Percentiles rank a stretch among this genome's conserved stretches.
phyloP scores from a whole-genome alignment of 1,139 yeast genomes.

The Yamadazyma buinensis region DNA sequence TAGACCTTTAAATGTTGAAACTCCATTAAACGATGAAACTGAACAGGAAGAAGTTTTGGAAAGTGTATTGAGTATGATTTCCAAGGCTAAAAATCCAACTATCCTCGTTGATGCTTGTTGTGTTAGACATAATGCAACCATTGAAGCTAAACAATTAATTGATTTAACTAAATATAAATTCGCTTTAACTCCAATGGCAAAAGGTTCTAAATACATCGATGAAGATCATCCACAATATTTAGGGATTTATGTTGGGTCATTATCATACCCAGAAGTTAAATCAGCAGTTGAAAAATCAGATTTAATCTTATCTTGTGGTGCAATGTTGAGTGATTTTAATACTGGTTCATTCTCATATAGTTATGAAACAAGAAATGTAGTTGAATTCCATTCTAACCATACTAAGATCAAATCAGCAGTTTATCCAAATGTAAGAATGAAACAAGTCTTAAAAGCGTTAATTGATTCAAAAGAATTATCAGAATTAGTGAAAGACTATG shows the following conservation, averaged over 20 bases:
- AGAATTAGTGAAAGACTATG: slow-evolving; percentile 13
- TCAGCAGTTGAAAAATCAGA: slow-evolving; percentile 28
- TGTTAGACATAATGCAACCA: slow-evolving; percentile 28
- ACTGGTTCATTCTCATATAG: slow-evolving; percentile 40
- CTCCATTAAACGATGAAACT: slow-evolving; percentile 25
- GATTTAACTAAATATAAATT: slow-evolving; percentile 28
- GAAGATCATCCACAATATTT: slow-evolving; percentile 26
- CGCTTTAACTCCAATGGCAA: slow-evolving; percentile 33
- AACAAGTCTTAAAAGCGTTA: slow-evolving; percentile 23
- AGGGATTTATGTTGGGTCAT: slow-evolving; percentile 32
- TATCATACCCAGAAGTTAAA: slow-evolving; percentile 30
- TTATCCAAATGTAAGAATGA: slow-evolving; percentile 36
- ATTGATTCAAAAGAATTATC: slow-evolving; percentile 15
- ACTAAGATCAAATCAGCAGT: slow-evolving; percentile 33
- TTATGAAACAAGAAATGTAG: slow-evolving; percentile 31
- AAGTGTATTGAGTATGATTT: slow-evolving; percentile 24
- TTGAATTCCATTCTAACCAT: slow-evolving; percentile 39
- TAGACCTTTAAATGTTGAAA: slow-evolving; percentile 27
- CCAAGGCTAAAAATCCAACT: slow-evolving; percentile 27
- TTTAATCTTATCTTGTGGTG: slow-evolving; percentile 31
- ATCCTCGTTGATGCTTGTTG: slow-evolving; percentile 38
- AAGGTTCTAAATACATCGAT: slow-evolving; percentile 25
- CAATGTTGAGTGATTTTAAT: slow-evolving; percentile 37
- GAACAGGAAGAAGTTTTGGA: slow-evolving; percentile 32
- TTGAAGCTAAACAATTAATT: slow-evolving; percentile 28